Conservation (phyloP, 1,139 yeast species). For the Meyerozyma athensensis region DNA sequence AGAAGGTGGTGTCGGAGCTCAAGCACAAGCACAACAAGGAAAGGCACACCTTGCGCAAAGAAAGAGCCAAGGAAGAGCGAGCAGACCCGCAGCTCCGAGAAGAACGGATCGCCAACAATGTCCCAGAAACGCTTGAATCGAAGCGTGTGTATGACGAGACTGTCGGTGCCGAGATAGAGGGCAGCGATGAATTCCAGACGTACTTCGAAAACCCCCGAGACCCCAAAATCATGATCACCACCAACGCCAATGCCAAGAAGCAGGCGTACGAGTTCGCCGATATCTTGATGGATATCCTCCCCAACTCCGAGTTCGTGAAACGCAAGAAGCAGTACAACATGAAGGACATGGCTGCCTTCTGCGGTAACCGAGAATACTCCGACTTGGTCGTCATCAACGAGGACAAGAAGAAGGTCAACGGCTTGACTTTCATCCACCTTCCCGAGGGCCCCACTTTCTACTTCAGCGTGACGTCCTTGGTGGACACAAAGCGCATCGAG, state of each 20-base stretch:
- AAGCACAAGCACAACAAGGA: conserved; percentile 73
- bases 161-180: conserved; percentile 66
- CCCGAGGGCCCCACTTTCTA: conserved; percentile 96
- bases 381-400: conserved; percentile 87
- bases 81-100: conserved; percentile 77
- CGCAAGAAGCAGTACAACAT: conserved; percentile 79
- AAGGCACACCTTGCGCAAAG: conserved; percentile 70
- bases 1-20: conserved; percentile 68
- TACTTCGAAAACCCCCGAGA: conserved; percentile 52
- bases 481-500: conserved; percentile 65
- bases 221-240: conserved; percentile 86
- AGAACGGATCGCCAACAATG: conserved; percentile 72
- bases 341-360: conserved; percentile 80
- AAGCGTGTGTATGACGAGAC: conserved; percentile 92
- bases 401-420: conserved; percentile 87
- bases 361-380: conserved; percentile 78
- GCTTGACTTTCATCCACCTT: conserved; percentile 85
- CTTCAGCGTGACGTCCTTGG: conserved; percentile 77
- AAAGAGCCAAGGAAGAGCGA: conserved; percentile 79
- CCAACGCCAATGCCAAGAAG: conserved; percentile 81
- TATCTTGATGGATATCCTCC: conserved; percentile 75
- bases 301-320: conserved; percentile 81
- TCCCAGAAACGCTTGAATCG: conserved; percentile 83
- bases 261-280: conserved; percentile 91
- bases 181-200: conserved; percentile 72